Percentiles rank a stretch among this genome's conserved stretches.
Evolutionary conservation across 768 basidiomycete genomes (phyloP).

Genomic region (Amanita rubescens): DNA sequence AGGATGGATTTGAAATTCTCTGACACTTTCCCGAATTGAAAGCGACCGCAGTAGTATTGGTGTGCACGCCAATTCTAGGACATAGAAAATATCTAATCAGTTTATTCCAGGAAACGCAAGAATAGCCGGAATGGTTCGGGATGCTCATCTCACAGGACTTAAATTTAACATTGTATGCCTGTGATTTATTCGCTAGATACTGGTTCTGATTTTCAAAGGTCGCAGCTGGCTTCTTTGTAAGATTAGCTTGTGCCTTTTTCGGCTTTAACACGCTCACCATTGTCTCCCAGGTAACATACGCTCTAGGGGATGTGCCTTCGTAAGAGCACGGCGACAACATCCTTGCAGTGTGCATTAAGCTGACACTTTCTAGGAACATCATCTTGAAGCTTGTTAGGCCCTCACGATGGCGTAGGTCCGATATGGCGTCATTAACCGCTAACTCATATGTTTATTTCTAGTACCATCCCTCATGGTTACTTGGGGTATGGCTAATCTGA

Average conservation of each 20-base stretch:
- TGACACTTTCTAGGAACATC: slow-evolving; percentile 15
- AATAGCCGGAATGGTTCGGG: slow-evolving; percentile 20
- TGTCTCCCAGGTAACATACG: slow-evolving; percentile 18
- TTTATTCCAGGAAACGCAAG: slow-evolving; percentile 15
- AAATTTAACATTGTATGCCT: slow-evolving; percentile 20
- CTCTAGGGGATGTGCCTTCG: slow-evolving; percentile 22
- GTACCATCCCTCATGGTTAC: slow-evolving; percentile 20
- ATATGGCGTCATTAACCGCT: neutral
- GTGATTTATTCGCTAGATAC: neutral
- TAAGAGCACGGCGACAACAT: slow-evolving; percentile 9
- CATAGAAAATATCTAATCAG: neutral
- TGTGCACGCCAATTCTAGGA: slow-evolving; percentile 1
- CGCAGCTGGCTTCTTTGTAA: slow-evolving; percentile 21
- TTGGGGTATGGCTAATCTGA: slow-evolving; percentile 13
- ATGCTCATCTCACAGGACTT: slow-evolving; percentile 17
- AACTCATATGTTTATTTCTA: slow-evolving; percentile 3
- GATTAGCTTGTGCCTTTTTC: neutral
- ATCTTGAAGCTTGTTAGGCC: slow-evolving; percentile 19
- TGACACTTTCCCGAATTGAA: neutral
- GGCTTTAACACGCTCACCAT: neutral
- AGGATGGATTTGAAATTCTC: neutral
- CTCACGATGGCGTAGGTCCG: slow-evolving; percentile 19
- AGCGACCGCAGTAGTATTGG: slow-evolving; percentile 22
- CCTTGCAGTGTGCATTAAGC: too few species aligned
- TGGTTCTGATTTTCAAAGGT: neutral